Percentiles rank a stretch among this genome's conserved stretches.
phyloP scores from a whole-genome alignment of 352 stramenopile genomes.

The Peronospora farinosa region DNA sequence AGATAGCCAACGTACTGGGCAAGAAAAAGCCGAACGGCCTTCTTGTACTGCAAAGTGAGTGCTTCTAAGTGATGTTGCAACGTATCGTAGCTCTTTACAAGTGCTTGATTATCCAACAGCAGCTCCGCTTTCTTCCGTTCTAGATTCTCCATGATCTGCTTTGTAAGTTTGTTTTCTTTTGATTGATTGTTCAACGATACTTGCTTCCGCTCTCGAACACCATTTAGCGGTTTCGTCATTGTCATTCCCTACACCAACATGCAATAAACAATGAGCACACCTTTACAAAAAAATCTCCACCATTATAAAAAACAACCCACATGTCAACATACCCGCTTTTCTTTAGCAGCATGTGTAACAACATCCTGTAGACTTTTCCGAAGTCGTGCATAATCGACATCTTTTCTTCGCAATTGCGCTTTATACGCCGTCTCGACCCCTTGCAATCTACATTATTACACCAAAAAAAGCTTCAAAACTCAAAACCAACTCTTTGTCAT shows the following conservation, averaged over 20 bases:
- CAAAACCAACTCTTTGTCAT: background rate
- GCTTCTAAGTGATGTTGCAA: slow-evolving; percentile 56
- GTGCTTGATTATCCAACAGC: slow-evolving; percentile 56
- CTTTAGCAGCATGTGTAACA: slow-evolving; percentile 42
- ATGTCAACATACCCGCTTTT: slow-evolving; percentile 38
- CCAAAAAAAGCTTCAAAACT: background rate
- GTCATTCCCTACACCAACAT: slow-evolving; percentile 33
- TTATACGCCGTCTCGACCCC: slow-evolving; percentile 72
- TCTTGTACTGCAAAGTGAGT: slow-evolving; percentile 68
- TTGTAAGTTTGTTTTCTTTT: slow-evolving; percentile 52
- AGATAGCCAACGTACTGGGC: slow-evolving; percentile 41
- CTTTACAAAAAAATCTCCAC: slow-evolving; percentile 1
- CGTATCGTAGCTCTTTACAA: slow-evolving; percentile 47
- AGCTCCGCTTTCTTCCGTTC: slow-evolving; percentile 59
- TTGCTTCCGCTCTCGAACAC: slow-evolving; percentile 30
- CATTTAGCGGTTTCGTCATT: slow-evolving; percentile 43
- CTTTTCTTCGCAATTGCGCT: slow-evolving; percentile 62
- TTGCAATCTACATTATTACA: slow-evolving; percentile 35
- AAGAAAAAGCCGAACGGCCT: slow-evolving; percentile 61
- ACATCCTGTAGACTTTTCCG: slow-evolving; percentile 64
- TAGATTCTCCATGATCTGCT: slow-evolving; percentile 56
- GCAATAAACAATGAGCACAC: background rate
- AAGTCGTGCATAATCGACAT: slow-evolving; percentile 68
- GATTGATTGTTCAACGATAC: slow-evolving; percentile 30
- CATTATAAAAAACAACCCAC: background rate